Evolutionary conservation across 2,329 filamentous ascomycete genomes (phyloP).

Genomic region (Pyrenophora teres): DNA sequence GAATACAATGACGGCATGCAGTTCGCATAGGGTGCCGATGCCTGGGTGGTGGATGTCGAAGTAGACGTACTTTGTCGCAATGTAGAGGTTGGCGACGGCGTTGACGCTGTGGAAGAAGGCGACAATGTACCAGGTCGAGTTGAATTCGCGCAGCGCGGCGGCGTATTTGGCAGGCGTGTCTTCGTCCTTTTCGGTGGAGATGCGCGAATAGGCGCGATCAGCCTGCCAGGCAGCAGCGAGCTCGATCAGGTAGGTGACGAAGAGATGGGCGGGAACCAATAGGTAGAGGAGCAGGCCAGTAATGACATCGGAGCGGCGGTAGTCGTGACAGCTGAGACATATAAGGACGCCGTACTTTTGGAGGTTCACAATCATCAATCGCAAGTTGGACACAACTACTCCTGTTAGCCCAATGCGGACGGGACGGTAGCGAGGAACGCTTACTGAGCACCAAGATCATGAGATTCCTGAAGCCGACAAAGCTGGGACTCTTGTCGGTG

Average conservation of each 20-base stretch:
- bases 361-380: conserved; percentile 94
- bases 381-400: conserved; percentile 86
- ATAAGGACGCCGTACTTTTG: conserved; percentile 98
- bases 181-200: conserved; percentile 51
- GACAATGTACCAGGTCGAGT: conserved; percentile 77
- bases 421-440: conserved; percentile 30
- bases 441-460: conserved; percentile 90
- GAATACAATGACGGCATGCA: conserved; percentile 94
- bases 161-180: conserved; percentile 62
- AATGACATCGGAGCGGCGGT: conserved; percentile 75
- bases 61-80: conserved; percentile 87
- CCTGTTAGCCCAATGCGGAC: conserved; percentile 26
- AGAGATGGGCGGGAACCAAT: conserved; percentile 86
- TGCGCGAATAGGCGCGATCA: conserved; percentile 65
- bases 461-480: conserved; percentile 91
- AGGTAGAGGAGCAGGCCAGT: conserved; percentile 80
- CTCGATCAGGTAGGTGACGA: conserved; percentile 90
- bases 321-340: conserved; percentile 87
- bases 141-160: conserved; percentile 66
- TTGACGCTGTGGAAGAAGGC: conserved; percentile 83
- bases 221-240: conserved; percentile 80
- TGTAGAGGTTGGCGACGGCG: conserved; percentile 76
- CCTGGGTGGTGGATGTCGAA: conserved; percentile 89
- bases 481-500: conserved; percentile 73
- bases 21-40: conserved; percentile 86